Base-by-base conservation (phyloP, 1,139 yeast species). In the Yamadazyma aaseri region DNA sequence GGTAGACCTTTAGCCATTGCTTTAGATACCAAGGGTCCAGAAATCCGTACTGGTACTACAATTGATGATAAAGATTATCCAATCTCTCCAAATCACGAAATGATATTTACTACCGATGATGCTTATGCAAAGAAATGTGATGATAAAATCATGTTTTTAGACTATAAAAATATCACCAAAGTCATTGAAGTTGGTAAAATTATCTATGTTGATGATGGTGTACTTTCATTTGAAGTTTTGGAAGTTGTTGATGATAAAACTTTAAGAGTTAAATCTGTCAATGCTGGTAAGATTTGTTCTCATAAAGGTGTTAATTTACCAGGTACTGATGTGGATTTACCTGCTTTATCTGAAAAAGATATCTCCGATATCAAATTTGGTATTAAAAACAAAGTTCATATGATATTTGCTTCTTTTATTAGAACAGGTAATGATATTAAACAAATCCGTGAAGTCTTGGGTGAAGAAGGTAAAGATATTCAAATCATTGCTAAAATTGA, bases 291-390 rank as follows among this genome's bases (percentile, higher is more conserved):
- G 71, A 83, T 94, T 65, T 86, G 85, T 49, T 87, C 97, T 49
- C 97, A 89, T 78, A 92, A 94, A 81, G 98, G 99, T 73, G 97
- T 92, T 53, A 94, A 92, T 76, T 78, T 92, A 63, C 99, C 99
- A 67, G 94, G 94, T 65, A 92, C 98, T 50, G 97, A 92, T 62
- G 98, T 92, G 55, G 98, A 92, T 65, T 79, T 92, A 63, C 99
- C 99, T 50, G 96, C 99, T 51, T 77, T 92, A 51, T 84, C 95
- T 44, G 97, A 89, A 69, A 92, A 92, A 81, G 99, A 92, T 73
- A 81, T 80, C 71, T 76, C 77, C 44, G 98, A 94, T 65, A 75
- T 92, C 62, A 69, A 72, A 58, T 92, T 92, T 62, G 99, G 98
- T 74, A 96, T 94, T 63, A 84, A 85, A 76, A 90, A 94, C 75